Conservation (phyloP, 805 yeast species). For the Saitoella complicata region DNA sequence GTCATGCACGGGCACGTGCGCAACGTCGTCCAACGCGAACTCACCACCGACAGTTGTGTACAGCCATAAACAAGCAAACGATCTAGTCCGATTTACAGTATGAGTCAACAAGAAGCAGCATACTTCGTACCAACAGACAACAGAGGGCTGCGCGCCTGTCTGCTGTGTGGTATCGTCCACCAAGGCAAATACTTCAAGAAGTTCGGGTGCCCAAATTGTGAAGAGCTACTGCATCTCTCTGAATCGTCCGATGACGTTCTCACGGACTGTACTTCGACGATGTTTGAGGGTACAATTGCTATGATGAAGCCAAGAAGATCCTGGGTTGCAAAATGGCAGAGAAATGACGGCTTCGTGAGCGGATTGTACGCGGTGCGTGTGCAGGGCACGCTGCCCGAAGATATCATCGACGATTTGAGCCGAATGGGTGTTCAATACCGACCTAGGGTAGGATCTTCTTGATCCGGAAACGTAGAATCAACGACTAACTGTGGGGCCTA, state of each 20-base stretch:
- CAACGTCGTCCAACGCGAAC: background rate
- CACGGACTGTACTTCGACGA: background rate
- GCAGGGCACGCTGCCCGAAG: conserved; percentile 79
- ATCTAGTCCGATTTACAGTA: background rate
- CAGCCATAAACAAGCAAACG: background rate
- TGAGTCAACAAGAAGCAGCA: background rate
- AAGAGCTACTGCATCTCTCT: background rate
- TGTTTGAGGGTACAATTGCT: conserved; percentile 2
- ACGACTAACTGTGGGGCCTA: too few relatives aligned
- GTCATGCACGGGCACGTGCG: background rate
- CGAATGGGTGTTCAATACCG: conserved; percentile 68
- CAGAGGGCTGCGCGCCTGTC: background rate
- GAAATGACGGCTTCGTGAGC: conserved; percentile 1
- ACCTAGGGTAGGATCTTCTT: conserved; percentile 66
- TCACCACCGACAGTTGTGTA: background rate
- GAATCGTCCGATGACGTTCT: background rate
- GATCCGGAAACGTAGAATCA: too few relatives aligned
- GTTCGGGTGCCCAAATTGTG: conserved; percentile 1
- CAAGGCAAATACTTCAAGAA: background rate
- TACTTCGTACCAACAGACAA: background rate
- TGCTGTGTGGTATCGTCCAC: background rate
- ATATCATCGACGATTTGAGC: conserved; percentile 55
- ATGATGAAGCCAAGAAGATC: conserved; percentile 1
- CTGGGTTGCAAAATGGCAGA: conserved; percentile 4
- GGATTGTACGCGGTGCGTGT: conserved; percentile 65